These are phyloP conservation scores for Dryas octopetala DNA, from an alignment of 306 rosid genomes.

Conservation along the genomic window DNA sequence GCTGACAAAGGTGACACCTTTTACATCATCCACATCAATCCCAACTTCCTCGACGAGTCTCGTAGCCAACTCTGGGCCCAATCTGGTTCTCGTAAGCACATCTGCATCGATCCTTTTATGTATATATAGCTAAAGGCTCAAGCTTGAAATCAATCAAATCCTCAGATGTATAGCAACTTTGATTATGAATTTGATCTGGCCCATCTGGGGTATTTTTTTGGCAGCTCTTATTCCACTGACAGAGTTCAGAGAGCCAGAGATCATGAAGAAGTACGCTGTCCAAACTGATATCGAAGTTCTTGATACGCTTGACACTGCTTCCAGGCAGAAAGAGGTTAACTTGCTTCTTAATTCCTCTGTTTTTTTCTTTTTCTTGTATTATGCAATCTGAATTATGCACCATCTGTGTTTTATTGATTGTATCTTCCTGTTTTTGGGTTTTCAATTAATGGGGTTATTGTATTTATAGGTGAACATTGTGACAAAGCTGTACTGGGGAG, in stretches of 20 bases:
- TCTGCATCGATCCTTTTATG: neutral
- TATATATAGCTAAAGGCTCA: neutral
- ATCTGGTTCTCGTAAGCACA: slow-evolving; percentile 71
- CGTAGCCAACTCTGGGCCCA: slow-evolving; percentile 46
- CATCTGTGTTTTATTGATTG: neutral
- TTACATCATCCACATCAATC: no score
- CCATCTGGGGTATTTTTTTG: slow-evolving; percentile 3
- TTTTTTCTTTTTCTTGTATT: neutral
- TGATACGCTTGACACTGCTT: no score
- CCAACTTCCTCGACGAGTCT: slow-evolving; percentile 41
- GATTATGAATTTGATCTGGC: slow-evolving; percentile 10
- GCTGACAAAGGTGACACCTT: no score
- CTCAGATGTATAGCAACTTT: no score
- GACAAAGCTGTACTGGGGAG: slow-evolving; percentile 87
- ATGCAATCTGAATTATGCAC: neutral
- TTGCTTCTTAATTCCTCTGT: neutral
- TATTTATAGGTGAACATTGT: slow-evolving; percentile 43
- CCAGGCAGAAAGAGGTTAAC: slow-evolving; percentile 71
- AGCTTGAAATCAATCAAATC: neutral
- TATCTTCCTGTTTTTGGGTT: neutral
- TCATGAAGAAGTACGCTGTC: slow-evolving; percentile 50
- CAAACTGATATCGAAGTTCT: slow-evolving; percentile 67
- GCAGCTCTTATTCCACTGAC: slow-evolving; percentile 76
- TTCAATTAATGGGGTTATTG: slow-evolving; percentile 2
- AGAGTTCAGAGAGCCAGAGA: slow-evolving; percentile 55